These are phyloP conservation scores for Aureobasidium sp. DNA, from an alignment of 2,329 filamentous ascomycete genomes.

Conservation along the genomic window DNA sequence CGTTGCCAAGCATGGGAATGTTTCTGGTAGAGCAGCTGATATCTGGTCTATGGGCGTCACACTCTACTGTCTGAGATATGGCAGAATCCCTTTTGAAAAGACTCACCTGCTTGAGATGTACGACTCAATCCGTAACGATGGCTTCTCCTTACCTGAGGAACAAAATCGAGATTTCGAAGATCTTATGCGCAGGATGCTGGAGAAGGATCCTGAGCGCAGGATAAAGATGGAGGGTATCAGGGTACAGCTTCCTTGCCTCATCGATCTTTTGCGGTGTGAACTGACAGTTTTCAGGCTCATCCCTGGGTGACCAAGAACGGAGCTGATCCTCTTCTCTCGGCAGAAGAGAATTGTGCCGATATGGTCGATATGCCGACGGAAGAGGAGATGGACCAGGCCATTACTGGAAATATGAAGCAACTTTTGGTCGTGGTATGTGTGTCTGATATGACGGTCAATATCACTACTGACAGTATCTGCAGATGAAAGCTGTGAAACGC, in stretches of 20 bases:
- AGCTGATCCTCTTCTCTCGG: constrained; percentile 67
- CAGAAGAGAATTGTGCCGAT: constrained; percentile 78
- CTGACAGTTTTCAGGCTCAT: constrained; percentile 57
- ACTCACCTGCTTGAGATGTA: constrained; percentile 78
- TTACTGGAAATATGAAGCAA: constrained; percentile 82
- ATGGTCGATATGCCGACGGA: constrained; percentile 79
- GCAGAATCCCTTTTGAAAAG: constrained; percentile 77
- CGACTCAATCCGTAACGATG: constrained; percentile 72
- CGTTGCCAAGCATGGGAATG: constrained; percentile 73
- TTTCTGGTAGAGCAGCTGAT: constrained; percentile 84
- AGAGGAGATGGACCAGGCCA: constrained; percentile 81
- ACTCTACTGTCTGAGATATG: constrained; percentile 86
- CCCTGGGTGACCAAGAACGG: constrained; percentile 85
- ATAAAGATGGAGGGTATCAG: constrained; percentile 78
- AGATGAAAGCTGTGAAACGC: constrained; percentile 85
- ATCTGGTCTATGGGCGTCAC: constrained; percentile 99
- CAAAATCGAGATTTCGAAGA: constrained; percentile 65
- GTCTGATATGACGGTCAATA: neutral
- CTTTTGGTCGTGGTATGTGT: constrained; percentile 67
- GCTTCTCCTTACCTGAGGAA: constrained; percentile 54
- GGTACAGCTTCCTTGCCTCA: constrained; percentile 50
- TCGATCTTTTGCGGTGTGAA: neutral
- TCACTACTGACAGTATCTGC: neutral
- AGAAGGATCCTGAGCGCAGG: constrained; percentile 76
- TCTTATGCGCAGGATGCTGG: constrained; percentile 64